Evolutionary conservation across 129 eudicot species (phyloP), one percentile per base, ranked within the genome.

Genomic region (Ambrosia artemisiifolia): DNA sequence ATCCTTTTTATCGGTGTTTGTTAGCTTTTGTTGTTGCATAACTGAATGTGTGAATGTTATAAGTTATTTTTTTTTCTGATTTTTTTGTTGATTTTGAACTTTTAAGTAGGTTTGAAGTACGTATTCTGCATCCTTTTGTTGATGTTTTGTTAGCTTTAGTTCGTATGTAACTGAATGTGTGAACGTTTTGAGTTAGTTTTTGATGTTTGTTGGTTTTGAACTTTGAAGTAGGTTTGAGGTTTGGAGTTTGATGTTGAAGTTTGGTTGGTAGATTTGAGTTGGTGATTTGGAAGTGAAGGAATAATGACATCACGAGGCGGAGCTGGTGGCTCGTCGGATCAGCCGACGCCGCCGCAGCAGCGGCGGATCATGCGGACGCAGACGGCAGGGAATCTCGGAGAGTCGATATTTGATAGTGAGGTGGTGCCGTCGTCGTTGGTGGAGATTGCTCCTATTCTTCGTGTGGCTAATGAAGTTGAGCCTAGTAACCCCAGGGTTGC

Each of bases 381-480:
- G 79, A 95, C 99, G 4, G 92, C 88, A 30, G 96, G 95, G 75
- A 90, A 91, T 71, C 84, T 95, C 38, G 99, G 97, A 49, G 96
- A 94, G 76, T 86, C 99, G 36, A 85, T 87, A 51, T 86, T 95
- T 75, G 97, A 95, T 74, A 95, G 99, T 86, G 99, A 95, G 75
- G 95, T 95, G 18, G 97, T 95, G 72, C 99, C 99, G 2, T 95
- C 99, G 13, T 90, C 99, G 38, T 80, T 95, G 61, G 86, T 71
- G 47, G 99, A 95, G 79, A 91, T 95, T 78, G 99, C 97, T 54
- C 95, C 96, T 1, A 95, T 95, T 85, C 94, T 95, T 55, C 97
- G 99, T 78, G 99, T 91, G 78, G 99, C 99, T 74, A 95, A 95
- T 85, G 99, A 95, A 83, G 97, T 95, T 20, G 99, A 95, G 74